Conservation (phyloP, 306 rosid species). For the Adenanthera pavonina region DNA sequence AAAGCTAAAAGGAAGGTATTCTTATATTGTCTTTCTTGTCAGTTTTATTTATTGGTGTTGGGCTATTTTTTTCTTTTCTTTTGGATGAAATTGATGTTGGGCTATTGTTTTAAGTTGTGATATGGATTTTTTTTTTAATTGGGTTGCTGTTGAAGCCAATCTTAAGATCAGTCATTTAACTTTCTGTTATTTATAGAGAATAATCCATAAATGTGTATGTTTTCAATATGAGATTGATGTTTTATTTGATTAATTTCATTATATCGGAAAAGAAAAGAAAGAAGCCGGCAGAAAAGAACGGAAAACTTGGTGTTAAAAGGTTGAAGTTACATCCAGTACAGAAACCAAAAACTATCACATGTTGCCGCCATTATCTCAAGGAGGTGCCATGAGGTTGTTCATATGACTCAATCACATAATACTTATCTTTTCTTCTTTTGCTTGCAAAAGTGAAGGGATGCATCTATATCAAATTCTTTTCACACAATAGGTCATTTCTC, state of each 20-base stretch:
- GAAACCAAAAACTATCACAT: slow-evolving; percentile 53
- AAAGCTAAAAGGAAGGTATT: slow-evolving; percentile 69
- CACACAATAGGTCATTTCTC: no score
- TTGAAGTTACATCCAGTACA: slow-evolving; percentile 57
- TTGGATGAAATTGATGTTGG: no score
- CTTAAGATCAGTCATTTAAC: slow-evolving; percentile 21
- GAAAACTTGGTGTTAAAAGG: slow-evolving; percentile 77
- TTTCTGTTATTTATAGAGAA: slow-evolving; percentile 30
- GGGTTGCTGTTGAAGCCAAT: slow-evolving; percentile 4
- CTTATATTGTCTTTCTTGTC: slow-evolving; percentile 17
- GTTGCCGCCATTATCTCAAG: slow-evolving; percentile 73
- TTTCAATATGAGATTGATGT: slow-evolving; percentile 25
- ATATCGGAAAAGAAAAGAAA: slow-evolving; percentile 57
- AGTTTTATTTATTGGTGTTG: slow-evolving; percentile 25
- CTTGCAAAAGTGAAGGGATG: neutral
- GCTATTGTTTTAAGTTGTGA: slow-evolving; percentile 15
- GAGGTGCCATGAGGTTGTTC: slow-evolving; percentile 82
- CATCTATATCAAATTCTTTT: no score
- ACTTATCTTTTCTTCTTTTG: neutral
- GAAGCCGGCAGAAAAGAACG: slow-evolving; percentile 70
- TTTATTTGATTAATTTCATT: slow-evolving; percentile 33
- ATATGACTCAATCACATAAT: slow-evolving; percentile 13
- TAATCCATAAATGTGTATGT: slow-evolving; percentile 1
- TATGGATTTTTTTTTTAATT: slow-evolving; percentile 16
- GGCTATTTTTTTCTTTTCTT: no score